These are phyloP conservation scores for Ogataea hybrid DNA, from an alignment of 1,139 yeast species.

Conservation along the genomic window DNA sequence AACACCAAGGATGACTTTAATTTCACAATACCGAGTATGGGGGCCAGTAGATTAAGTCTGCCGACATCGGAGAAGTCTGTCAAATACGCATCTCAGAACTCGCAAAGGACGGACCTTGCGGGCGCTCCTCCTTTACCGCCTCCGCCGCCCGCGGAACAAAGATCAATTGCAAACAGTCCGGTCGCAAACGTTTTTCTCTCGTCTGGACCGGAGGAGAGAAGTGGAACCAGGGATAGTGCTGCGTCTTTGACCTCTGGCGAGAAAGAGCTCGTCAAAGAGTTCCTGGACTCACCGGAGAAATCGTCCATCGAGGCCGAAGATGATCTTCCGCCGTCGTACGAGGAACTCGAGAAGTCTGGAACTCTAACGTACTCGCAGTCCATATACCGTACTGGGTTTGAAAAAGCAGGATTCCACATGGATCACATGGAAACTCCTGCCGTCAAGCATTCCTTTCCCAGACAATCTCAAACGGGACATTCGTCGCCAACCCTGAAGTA, in stretches of 20 bases:
- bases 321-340: conserved; percentile 33
- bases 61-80: background rate
- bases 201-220: conserved; percentile 5
- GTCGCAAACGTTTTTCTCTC: conserved; percentile 23
- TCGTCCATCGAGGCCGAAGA: conserved; percentile 14
- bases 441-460: background rate
- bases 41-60: conserved; percentile 3
- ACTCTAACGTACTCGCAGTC: conserved; percentile 31
- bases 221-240: conserved; percentile 20
- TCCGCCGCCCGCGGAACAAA: conserved; percentile 27
- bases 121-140: conserved; percentile 31
- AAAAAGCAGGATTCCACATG: conserved; percentile 33
- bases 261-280: conserved; percentile 16
- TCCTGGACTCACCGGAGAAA: conserved; percentile 7
- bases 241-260: conserved; percentile 26
- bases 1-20: conserved; percentile 2
- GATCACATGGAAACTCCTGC: conserved; percentile 24
- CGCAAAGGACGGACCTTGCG: background rate
- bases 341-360: conserved; percentile 32
- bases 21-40: conserved; percentile 3
- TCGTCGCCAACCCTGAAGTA: conserved; percentile 12
- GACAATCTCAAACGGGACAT: background rate
- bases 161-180: conserved; percentile 24
- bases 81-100: background rate
- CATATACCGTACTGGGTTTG: conserved; percentile 33